Evolutionary conservation across 2,329 filamentous ascomycete genomes (phyloP).

Genomic region (Monilinia polystroma): DNA sequence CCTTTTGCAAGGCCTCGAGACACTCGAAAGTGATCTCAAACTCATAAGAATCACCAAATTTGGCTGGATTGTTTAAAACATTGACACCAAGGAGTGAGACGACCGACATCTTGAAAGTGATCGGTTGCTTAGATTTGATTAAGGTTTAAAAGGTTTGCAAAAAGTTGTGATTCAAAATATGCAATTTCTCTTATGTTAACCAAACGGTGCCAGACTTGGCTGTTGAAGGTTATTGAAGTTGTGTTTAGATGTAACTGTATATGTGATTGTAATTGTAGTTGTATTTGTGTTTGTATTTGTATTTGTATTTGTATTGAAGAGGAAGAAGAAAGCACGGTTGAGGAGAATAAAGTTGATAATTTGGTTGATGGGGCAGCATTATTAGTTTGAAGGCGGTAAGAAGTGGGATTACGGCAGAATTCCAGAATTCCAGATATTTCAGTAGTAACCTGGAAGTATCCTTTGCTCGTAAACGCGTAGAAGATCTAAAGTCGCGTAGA

Average conservation of each 20-base stretch:
- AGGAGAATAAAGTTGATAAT: slow-evolving; percentile 9
- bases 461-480: not conserved
- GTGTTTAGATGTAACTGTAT: too few species aligned
- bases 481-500: slow-evolving; percentile 11
- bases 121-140: not conserved
- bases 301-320: not conserved
- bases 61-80: slow-evolving; percentile 94
- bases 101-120: slow-evolving; percentile 72
- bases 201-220: slow-evolving; percentile 2
- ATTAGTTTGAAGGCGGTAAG: slow-evolving; percentile 7
- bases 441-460: not conserved
- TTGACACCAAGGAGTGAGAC: slow-evolving; percentile 94
- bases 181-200: not conserved
- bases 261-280: not conserved
- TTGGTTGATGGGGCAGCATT: slow-evolving; percentile 18
- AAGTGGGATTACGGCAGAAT: not conserved
- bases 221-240: not conserved
- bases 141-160: not conserved
- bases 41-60: slow-evolving; percentile 88
- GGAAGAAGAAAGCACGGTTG: not conserved
- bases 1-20: slow-evolving; percentile 89
- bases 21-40: slow-evolving; percentile 99
- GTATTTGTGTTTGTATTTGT: not conserved
- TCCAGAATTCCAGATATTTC: not conserved
- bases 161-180: not conserved